Evolutionary conservation across 345 rosid genomes (phyloP).

Genomic region (Pistacia atlantica): DNA sequence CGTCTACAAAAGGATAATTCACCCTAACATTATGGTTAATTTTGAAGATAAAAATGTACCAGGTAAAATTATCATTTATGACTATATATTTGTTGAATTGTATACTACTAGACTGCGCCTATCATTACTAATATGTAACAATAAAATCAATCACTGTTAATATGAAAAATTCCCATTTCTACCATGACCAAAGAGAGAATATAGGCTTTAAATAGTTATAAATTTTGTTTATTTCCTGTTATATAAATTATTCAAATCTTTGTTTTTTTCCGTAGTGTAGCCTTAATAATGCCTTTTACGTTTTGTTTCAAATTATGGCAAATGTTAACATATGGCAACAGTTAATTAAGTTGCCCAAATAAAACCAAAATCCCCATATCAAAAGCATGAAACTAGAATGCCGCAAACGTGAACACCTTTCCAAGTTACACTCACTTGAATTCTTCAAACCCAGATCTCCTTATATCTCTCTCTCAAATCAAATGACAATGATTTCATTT

Average conservation of each 20-base stretch:
- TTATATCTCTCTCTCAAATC: neutral
- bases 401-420: conserved; percentile 26
- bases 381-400: conserved; percentile 30
- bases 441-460: conserved; percentile 2
- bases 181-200: neutral
- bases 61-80: no score
- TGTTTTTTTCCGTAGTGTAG: no score
- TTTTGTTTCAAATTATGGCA: neutral
- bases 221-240: neutral
- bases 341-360: neutral
- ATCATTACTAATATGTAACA: no score
- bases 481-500: neutral
- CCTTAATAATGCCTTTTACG: no score
- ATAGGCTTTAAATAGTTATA: neutral
- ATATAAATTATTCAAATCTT: neutral
- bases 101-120: no score
- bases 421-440: conserved; percentile 4
- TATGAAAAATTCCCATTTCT: neutral
- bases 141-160: no score
- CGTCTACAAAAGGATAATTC: no score
- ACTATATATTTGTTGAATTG: no score
- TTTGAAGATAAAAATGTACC: no score
- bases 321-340: neutral
- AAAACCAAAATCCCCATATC: neutral
- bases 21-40: no score